Evolutionary conservation across 2,329 filamentous ascomycete species (phyloP).

Genomic region (Helotiales sp.): DNA sequence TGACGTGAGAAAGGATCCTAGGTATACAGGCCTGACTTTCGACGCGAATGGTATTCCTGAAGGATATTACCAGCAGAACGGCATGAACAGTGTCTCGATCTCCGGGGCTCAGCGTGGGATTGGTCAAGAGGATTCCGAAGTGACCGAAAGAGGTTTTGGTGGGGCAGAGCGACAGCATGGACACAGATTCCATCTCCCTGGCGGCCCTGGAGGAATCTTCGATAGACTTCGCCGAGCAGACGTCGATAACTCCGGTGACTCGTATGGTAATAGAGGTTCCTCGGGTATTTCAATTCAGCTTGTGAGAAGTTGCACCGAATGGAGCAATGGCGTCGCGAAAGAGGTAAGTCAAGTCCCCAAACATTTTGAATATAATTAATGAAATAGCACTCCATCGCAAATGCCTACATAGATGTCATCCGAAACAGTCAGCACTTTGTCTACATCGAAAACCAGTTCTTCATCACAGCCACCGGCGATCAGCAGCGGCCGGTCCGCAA

Average conservation of each 20-base stretch:
- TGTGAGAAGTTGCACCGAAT: constrained; percentile 54
- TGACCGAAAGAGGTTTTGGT: not conserved
- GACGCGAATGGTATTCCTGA: constrained; percentile 29
- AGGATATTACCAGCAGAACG: constrained; percentile 37
- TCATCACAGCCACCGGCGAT: constrained; percentile 79
- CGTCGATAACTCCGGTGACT: not conserved
- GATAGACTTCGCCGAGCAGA: constrained; percentile 19
- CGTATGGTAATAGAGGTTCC: not conserved
- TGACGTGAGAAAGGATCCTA: constrained; percentile 52
- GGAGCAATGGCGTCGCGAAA: constrained; percentile 62
- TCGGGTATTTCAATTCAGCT: constrained; percentile 44
- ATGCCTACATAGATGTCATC: constrained; percentile 80
- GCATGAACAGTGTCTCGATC: constrained; percentile 24
- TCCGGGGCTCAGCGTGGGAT: not conserved
- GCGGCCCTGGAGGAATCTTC: constrained; percentile 23
- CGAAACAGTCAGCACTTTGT: constrained; percentile 71
- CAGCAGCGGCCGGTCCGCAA: constrained; percentile 76
- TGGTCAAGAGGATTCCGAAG: constrained; percentile 20
- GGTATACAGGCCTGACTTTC: constrained; percentile 45
- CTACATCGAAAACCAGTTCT: constrained; percentile 86
- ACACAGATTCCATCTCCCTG: constrained; percentile 23
- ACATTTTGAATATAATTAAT: not conserved
- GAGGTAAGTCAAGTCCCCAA: constrained; percentile 49
- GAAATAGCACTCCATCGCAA: constrained; percentile 74
- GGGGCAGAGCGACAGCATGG: constrained; percentile 1